Percentiles rank a stretch among this genome's conserved stretches.
Evolutionary conservation across 2,329 filamentous ascomycete species (phyloP).

Genomic region (Pyrenochaeta sp.): DNA sequence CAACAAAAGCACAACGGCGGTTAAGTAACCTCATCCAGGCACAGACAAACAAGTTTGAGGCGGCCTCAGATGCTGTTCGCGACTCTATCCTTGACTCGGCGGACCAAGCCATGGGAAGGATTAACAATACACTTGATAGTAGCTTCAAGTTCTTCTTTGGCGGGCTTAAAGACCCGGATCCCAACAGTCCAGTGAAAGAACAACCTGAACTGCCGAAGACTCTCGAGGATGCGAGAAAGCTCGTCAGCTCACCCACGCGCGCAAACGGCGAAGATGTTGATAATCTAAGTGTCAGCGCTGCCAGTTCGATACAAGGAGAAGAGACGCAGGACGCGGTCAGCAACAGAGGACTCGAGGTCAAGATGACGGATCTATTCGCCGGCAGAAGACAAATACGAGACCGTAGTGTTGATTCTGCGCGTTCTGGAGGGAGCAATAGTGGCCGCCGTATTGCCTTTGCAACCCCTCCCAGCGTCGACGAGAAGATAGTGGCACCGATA

Average conservation of each 20-base stretch:
- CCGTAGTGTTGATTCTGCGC: conserved; percentile 75
- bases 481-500: conserved; percentile 29
- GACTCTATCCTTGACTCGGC: conserved; percentile 76
- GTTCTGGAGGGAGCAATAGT: conserved; percentile 68
- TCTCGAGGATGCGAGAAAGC: conserved; percentile 87
- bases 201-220: conserved; percentile 77
- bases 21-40: conserved; percentile 87
- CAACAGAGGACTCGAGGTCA: conserved; percentile 58
- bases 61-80: conserved; percentile 80
- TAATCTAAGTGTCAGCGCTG: conserved; percentile 56
- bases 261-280: conserved; percentile 59
- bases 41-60: conserved; percentile 80
- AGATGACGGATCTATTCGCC: conserved; percentile 73
- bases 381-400: conserved; percentile 72
- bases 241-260: conserved; percentile 76
- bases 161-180: conserved; percentile 75
- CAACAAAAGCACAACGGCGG: conserved; percentile 70
- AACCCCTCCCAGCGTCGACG: conserved; percentile 28
- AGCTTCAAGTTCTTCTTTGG: conserved; percentile 95
- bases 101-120: conserved; percentile 90
- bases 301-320: conserved; percentile 59
- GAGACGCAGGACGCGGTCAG: conserved; percentile 41
- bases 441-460: conserved; percentile 64
- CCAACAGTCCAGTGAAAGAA: conserved; percentile 38
- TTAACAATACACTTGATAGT: conserved; percentile 86